Conservation (phyloP, 2,329 filamentous ascomycete genomes). For the Didymella segeticola region DNA sequence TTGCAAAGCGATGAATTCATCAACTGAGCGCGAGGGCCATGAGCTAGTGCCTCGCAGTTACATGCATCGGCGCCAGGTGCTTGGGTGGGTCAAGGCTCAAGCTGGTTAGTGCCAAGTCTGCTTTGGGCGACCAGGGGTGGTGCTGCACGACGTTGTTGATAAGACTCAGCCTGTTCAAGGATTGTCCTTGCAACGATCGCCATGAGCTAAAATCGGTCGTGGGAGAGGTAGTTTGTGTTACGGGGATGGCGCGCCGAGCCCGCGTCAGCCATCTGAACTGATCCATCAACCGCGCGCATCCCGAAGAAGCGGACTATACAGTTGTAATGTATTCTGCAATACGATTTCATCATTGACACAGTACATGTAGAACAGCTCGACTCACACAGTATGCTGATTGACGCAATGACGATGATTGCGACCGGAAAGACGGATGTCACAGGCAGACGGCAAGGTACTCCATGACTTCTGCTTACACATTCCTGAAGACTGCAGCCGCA, state of each 20-base stretch:
- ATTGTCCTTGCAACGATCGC: constrained; percentile 30
- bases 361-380: constrained; percentile 6
- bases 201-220: constrained; percentile 25
- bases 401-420: constrained; percentile 6
- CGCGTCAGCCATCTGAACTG: constrained; percentile 36
- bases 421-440: constrained; percentile 4
- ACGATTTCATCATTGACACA: constrained; percentile 31
- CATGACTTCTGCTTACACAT: not conserved
- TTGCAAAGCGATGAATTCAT: constrained; percentile 46
- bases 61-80: constrained; percentile 17
- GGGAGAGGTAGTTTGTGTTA: constrained; percentile 26
- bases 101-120: constrained; percentile 29
- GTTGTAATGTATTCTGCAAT: constrained; percentile 38
- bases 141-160: constrained; percentile 38
- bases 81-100: constrained; percentile 39
- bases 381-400: constrained; percentile 18
- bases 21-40: constrained; percentile 39
- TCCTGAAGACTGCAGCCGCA: constrained; percentile 3
- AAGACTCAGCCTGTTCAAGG: constrained; percentile 35
- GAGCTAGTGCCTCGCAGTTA: constrained; percentile 43
- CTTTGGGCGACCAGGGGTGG: constrained; percentile 36
- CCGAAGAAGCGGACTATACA: constrained; percentile 22
- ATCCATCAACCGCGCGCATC: constrained; percentile 24
- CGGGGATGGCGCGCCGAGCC: constrained; percentile 29
- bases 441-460: not conserved